phyloP scores from a whole-genome alignment of 2,329 filamentous ascomycete species.

The Claviceps arundinis region DNA sequence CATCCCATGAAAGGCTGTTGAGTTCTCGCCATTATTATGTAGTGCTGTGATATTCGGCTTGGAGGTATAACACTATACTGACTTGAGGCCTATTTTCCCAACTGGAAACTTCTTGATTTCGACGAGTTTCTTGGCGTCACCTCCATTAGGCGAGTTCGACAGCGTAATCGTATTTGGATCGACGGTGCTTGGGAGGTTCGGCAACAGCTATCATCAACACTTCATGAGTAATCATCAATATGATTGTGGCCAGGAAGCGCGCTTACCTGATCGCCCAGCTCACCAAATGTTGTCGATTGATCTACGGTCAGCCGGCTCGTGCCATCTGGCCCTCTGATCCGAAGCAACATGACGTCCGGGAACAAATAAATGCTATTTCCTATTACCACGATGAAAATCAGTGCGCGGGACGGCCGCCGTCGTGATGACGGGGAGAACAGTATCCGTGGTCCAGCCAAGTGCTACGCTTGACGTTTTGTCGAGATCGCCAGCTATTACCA shows the following conservation, averaged over 20 bases:
- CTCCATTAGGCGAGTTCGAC: slow-evolving; percentile 46
- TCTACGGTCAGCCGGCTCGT: slow-evolving; percentile 77
- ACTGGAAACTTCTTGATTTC: slow-evolving; percentile 45
- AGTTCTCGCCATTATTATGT: not conserved
- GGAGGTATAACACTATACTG: slow-evolving; percentile 2
- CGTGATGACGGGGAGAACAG: not conserved
- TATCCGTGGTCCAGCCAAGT: not conserved
- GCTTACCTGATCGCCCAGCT: slow-evolving; percentile 40
- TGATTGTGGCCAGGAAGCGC: not conserved
- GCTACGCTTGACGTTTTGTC: not conserved
- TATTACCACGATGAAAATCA: not conserved
- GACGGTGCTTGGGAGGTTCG: slow-evolving; percentile 47
- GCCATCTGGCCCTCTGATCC: slow-evolving; percentile 84
- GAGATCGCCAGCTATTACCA: not conserved
- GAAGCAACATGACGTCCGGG: slow-evolving; percentile 53
- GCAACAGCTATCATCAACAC: slow-evolving; percentile 32
- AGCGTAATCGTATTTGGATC: slow-evolving; percentile 46
- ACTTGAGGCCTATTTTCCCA: slow-evolving; percentile 47
- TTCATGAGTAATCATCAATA: not conserved
- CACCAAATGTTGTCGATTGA: slow-evolving; percentile 56
- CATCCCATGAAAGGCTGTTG: slow-evolving; percentile 5
- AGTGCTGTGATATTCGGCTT: too few relatives aligned
- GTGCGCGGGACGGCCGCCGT: not conserved
- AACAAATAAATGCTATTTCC: slow-evolving; percentile 3
- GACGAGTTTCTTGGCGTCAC: slow-evolving; percentile 42